These are phyloP conservation scores for Piper longum DNA, from an alignment of 164 flowering plant species.

Conservation along the genomic window DNA sequence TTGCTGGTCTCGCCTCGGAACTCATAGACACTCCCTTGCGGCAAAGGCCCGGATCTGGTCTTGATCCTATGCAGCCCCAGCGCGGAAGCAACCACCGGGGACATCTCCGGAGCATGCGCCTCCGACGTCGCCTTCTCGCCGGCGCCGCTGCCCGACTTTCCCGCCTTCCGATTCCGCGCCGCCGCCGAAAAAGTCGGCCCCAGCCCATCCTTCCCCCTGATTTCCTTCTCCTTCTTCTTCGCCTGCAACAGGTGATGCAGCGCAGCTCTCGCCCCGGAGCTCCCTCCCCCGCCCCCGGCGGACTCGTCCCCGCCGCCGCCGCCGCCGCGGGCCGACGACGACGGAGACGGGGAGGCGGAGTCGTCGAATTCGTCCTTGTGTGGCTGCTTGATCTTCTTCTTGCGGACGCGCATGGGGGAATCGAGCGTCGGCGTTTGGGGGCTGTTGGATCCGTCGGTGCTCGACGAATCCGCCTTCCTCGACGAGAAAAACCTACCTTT, in stretches of 20 bases:
- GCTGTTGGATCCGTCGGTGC: slow-evolving; percentile 70
- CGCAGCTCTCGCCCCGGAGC: not conserved
- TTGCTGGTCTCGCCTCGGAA: slow-evolving; percentile 2
- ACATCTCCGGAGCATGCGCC: slow-evolving; percentile 4
- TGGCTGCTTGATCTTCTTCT: slow-evolving; percentile 56
- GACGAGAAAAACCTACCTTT: slow-evolving; percentile 88
- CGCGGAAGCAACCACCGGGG: slow-evolving; percentile 79
- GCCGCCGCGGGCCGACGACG: slow-evolving; percentile 17
- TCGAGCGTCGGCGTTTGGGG: slow-evolving; percentile 51
- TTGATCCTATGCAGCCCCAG: slow-evolving; percentile 82
- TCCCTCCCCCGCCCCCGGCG: not conserved
- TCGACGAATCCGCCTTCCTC: slow-evolving; percentile 68
- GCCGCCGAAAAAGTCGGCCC: slow-evolving; percentile 6
- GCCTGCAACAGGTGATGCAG: not conserved
- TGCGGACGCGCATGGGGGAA: slow-evolving; percentile 71
- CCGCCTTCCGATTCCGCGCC: slow-evolving; percentile 3
- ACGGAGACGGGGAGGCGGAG: slow-evolving; percentile 8
- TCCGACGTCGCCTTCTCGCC: slow-evolving; percentile 12
- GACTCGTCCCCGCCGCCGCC: slow-evolving; percentile 1
- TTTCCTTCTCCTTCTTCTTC: slow-evolving; percentile 23
- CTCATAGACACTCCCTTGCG: slow-evolving; percentile 84
- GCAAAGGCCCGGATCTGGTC: slow-evolving; percentile 93
- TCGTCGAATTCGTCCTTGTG: slow-evolving; percentile 17
- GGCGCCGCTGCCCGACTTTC: slow-evolving; percentile 2
- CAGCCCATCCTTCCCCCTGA: slow-evolving; percentile 16